These are phyloP conservation scores for Ocimum tenuiflorum DNA, from an alignment of 257 asterid genomes.

Conservation along the genomic window DNA sequence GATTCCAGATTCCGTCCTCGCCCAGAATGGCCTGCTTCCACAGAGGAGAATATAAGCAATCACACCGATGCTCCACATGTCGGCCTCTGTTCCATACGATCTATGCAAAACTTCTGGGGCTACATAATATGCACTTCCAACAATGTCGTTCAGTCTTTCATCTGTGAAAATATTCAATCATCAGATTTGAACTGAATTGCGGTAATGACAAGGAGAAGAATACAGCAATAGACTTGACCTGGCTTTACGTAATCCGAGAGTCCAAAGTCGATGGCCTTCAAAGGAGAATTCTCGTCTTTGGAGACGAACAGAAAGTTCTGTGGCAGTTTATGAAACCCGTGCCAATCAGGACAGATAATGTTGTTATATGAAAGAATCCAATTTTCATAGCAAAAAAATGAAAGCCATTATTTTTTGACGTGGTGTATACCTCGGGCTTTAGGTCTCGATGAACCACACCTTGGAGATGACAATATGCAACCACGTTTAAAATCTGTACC, in stretches of 20 bases:
- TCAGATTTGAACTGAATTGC: conserved; percentile 12
- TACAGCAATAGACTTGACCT: conserved; percentile 32
- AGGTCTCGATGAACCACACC: conserved; percentile 76
- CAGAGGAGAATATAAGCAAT: conserved; percentile 73
- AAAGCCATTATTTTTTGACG: not conserved
- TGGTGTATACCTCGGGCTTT: conserved; percentile 57
- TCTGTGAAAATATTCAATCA: conserved; percentile 32
- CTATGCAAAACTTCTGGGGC: conserved; percentile 78
- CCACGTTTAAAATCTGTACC: conserved; percentile 49
- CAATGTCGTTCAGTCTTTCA: conserved; percentile 67
- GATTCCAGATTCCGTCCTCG: conserved; percentile 70
- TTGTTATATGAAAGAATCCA: not conserved
- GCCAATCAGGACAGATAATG: conserved; percentile 1
- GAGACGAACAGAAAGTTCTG: conserved; percentile 66
- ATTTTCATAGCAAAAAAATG: not conserved
- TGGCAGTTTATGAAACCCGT: not conserved
- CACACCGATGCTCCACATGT: conserved; percentile 84
- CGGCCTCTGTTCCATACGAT: conserved; percentile 72
- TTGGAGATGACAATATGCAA: conserved; percentile 61
- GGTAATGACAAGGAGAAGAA: conserved; percentile 1
- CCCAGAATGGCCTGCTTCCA: conserved; percentile 81
- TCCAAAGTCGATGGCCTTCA: conserved; percentile 79
- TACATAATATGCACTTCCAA: conserved; percentile 76
- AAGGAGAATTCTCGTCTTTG: conserved; percentile 46
- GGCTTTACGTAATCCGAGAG: conserved; percentile 77